Percentiles rank a stretch among this genome's conserved stretches.
Conservation (phyloP, 2,329 filamentous ascomycete genomes). For the Fusarium sp. region DNA sequence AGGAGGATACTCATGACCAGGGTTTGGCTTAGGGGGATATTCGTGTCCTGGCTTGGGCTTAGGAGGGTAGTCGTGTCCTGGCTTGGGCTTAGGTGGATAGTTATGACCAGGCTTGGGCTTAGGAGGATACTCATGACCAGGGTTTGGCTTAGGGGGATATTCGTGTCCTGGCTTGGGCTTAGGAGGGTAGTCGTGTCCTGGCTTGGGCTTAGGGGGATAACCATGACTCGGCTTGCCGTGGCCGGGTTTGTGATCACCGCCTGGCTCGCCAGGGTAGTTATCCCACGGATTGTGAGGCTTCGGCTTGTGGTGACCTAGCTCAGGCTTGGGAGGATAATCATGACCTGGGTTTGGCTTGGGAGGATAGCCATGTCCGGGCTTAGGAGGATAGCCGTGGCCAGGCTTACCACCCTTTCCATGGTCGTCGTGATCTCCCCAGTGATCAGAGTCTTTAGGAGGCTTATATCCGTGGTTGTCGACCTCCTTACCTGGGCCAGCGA, state of each 20-base stretch:
- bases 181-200: too few relatives aligned
- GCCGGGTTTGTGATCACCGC: too few relatives aligned
- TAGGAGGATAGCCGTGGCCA: not conserved
- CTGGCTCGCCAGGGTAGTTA: not conserved
- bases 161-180: too few relatives aligned
- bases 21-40: too few relatives aligned
- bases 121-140: too few relatives aligned
- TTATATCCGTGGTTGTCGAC: constrained; percentile 4
- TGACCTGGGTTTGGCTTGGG: too few relatives aligned
- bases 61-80: too few relatives aligned
- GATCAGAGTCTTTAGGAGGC: not conserved
- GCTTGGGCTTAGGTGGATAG: too few relatives aligned
- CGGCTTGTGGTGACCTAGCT: not conserved
- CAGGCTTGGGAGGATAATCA: not conserved
- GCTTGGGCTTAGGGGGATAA: too few relatives aligned
- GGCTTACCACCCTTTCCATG: not conserved
- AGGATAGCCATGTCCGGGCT: not conserved
- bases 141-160: too few relatives aligned
- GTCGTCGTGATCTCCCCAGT: not conserved
- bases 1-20: too few relatives aligned
- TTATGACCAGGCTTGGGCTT: not conserved
- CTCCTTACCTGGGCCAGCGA: constrained; percentile 4
- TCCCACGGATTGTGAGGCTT: constrained; percentile 3
- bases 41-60: too few relatives aligned
- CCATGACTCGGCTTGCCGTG: not conserved